Base-by-base conservation (phyloP, 2,329 filamentous ascomycete genomes). In the Beauveria sp. region DNA sequence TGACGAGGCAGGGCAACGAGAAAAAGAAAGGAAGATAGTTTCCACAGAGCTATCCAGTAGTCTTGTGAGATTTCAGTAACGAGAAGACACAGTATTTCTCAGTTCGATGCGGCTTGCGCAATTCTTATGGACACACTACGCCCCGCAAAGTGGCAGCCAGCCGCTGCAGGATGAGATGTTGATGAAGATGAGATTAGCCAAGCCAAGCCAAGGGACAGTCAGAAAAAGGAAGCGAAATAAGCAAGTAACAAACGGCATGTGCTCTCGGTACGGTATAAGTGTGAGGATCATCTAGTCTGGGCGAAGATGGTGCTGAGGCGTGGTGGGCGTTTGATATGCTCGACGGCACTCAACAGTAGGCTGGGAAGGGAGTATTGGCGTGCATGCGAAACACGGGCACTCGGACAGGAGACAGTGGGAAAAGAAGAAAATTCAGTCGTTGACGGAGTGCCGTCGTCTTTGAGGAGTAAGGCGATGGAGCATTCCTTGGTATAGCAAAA, bases 21-120 rank as follows among this genome's bases (percentile, higher is more conserved):
- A 60, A 60, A 60, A 60, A 60, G 58, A 55, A 60, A 60, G 16
- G 12, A 60, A 8, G 5, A 30, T 20, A 60, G 55, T 60, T 60
- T 55, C 51, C 51, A 49, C 42, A 24, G 38, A 6, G 10, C 10
- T 34, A 34, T 12, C 12, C 10, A 5, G 16, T 51, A 52, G 38
- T 26, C 34, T 8, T n/a, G 34, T 22, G 8, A 47, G 45, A 46
- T 43, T 43, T 45, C 56, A 59, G 56, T 22, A 45, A 45, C 22
- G 18, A 58, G 38, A 20, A 43, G 40, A 46, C 47, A 52, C 28
- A 60, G 42, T 46, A 34, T 12, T 14, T 12, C 10, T 34, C 30
- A 53, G 49, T 47, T 60, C 49, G 49, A 53, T 47, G 47, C 26
- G 28, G n/a, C 34, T 18, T 42, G 40, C 28, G 47, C 26, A 34